phyloP scores from a whole-genome alignment of 75 land plant genomes.

The Isoetes taiwanensis region DNA sequence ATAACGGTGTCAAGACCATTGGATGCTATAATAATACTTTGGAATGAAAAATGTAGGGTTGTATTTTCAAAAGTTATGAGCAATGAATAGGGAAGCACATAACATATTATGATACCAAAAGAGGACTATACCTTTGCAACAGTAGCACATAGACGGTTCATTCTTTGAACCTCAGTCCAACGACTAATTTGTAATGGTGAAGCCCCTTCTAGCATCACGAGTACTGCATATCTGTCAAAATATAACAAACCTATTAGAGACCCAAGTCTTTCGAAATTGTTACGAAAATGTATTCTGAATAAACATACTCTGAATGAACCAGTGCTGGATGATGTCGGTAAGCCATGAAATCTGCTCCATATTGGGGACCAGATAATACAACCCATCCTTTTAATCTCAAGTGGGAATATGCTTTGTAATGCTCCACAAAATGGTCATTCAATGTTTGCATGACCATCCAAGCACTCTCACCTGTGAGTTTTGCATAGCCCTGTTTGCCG shows the following conservation, averaged over 20 bases:
- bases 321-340: slow-evolving; percentile 80
- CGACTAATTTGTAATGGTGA: slow-evolving; percentile 29
- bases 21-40: too few relatives aligned
- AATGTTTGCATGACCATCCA: slow-evolving; percentile 39
- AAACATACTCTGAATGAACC: slow-evolving; percentile 58
- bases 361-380: slow-evolving; percentile 57
- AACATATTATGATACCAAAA: too few relatives aligned
- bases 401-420: slow-evolving; percentile 65
- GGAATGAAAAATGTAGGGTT: too few relatives aligned
- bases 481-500: too few relatives aligned
- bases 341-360: slow-evolving; percentile 72
- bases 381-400: slow-evolving; percentile 64
- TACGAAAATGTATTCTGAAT: neutral
- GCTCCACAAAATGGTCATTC: slow-evolving; percentile 23
- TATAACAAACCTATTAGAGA: too few relatives aligned
- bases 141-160: slow-evolving; percentile 36
- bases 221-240: slow-evolving; percentile 41
- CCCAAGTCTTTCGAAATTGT: too few relatives aligned
- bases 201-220: slow-evolving; percentile 28
- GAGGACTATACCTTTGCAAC: slow-evolving; percentile 37
- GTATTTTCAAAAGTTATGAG: too few relatives aligned
- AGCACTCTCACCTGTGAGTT: too few relatives aligned
- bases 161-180: slow-evolving; percentile 63
- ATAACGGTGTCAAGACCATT: too few relatives aligned
- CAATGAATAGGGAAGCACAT: too few relatives aligned